Evolutionary conservation across 768 basidiomycete species (phyloP).

Genomic region (Daedaleopsis nitida): DNA sequence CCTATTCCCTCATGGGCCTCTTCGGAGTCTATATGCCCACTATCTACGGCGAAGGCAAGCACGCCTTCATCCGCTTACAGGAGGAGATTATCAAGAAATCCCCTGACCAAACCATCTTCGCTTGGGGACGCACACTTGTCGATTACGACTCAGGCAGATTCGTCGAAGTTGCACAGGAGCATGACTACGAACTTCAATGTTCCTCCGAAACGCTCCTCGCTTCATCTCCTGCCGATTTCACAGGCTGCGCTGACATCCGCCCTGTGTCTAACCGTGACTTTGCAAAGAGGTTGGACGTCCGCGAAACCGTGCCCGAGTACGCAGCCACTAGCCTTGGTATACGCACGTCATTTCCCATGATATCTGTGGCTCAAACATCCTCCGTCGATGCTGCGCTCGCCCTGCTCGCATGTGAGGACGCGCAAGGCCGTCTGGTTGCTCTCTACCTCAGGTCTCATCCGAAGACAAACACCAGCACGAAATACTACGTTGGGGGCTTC

Average conservation of each 20-base stretch:
- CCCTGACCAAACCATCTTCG: slow-evolving; percentile 15
- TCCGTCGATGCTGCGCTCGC: slow-evolving; percentile 5
- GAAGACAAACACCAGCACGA: neutral
- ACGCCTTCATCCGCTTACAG: slow-evolving; percentile 14
- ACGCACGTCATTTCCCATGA: slow-evolving; percentile 8
- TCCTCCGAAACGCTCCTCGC: slow-evolving; percentile 10
- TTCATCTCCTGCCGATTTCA: slow-evolving; percentile 12
- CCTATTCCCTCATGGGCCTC: slow-evolving; percentile 21
- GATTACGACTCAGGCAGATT: neutral
- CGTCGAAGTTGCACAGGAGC: slow-evolving; percentile 3
- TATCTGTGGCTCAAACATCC: neutral
- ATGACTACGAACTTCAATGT: slow-evolving; percentile 10
- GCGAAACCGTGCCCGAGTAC: slow-evolving; percentile 8
- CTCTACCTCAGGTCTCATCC: slow-evolving; percentile 10
- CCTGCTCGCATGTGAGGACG: slow-evolving; percentile 7
- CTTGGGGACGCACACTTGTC: slow-evolving; percentile 6
- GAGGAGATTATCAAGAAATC: slow-evolving; percentile 12
- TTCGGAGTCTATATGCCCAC: slow-evolving; percentile 14
- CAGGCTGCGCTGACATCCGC: slow-evolving; percentile 2
- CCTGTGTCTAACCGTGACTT: slow-evolving; percentile 3
- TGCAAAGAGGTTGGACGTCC: neutral
- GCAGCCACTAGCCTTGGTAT: slow-evolving; percentile 8
- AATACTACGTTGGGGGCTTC: slow-evolving; percentile 13
- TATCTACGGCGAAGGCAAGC: slow-evolving; percentile 11
- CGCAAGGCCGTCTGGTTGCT: slow-evolving; percentile 3